Conservation (phyloP, 352 stramenopile genomes). For the Pythium scleroteichum region DNA sequence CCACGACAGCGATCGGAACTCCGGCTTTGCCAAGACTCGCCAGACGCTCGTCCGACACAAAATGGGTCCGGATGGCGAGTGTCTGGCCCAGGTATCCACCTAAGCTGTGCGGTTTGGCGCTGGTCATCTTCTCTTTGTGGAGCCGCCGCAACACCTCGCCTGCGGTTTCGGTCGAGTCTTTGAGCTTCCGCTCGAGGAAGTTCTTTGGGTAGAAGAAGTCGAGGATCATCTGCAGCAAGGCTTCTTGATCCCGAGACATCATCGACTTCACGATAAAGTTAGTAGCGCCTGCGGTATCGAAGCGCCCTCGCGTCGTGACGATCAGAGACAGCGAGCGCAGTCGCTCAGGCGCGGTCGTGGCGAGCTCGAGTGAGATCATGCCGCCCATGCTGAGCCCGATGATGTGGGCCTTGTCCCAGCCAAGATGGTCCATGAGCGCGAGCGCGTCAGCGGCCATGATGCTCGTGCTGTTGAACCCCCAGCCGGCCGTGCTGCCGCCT, state of each 20-base stretch:
- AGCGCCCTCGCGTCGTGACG: conserved; percentile 57
- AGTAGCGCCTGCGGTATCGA: conserved; percentile 31
- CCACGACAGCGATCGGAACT: conserved; percentile 45
- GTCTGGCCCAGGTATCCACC: conserved; percentile 44
- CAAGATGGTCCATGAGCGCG: conserved; percentile 58
- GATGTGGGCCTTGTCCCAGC: conserved; percentile 36
- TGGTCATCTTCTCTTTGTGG: conserved; percentile 32
- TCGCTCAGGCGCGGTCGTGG: conserved; percentile 39
- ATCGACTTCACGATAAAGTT: conserved; percentile 40
- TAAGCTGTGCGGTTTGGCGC: conserved; percentile 25
- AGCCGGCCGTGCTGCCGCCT: conserved; percentile 43
- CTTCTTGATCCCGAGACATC: conserved; percentile 34
- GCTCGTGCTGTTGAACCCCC: conserved; percentile 52
- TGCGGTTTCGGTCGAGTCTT: conserved; percentile 35
- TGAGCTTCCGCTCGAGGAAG: conserved; percentile 36
- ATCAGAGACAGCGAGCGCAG: conserved; percentile 61
- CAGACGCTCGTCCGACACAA: conserved; percentile 42
- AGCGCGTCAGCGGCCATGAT: conserved; percentile 61
- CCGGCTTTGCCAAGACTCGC: conserved; percentile 20
- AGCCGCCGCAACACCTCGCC: conserved; percentile 47
- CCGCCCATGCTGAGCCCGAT: conserved; percentile 56
- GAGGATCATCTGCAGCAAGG: conserved; percentile 46
- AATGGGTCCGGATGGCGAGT: conserved; percentile 47
- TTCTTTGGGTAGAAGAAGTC: conserved; percentile 56
- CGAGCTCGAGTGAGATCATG: conserved; percentile 72